Conservation (phyloP, 163 green algal species). For the Smithsoniella earleae region DNA sequence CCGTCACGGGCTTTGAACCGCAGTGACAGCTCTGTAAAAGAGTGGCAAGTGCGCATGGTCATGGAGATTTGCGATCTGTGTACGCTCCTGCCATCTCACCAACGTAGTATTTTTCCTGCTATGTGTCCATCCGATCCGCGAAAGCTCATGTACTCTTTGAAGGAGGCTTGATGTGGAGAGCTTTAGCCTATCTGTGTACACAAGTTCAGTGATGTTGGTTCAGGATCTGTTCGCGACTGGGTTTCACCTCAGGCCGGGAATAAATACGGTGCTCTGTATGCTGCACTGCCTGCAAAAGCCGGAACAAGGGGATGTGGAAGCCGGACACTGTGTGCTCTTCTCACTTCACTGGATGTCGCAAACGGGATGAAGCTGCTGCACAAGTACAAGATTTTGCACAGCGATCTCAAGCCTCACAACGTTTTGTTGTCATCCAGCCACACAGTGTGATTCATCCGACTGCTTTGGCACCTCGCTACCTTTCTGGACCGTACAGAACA, state of each 20-base stretch:
- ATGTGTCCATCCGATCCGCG: too few species aligned
- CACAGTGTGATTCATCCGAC: constrained; percentile 12
- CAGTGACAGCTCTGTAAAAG: constrained; percentile 5
- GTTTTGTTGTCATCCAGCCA: constrained; percentile 14
- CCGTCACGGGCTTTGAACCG: neutral
- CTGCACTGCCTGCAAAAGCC: constrained; percentile 26
- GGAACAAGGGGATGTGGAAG: constrained; percentile 17
- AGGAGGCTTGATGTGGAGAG: too few species aligned
- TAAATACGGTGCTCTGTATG: constrained; percentile 23
- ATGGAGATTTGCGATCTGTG: constrained; percentile 29
- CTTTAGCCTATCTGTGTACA: too few species aligned
- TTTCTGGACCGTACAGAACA: too few species aligned
- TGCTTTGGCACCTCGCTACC: too few species aligned
- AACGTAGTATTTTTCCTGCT: too few species aligned
- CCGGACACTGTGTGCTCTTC: constrained; percentile 10
- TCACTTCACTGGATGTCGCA: constrained; percentile 28
- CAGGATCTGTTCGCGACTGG: constrained; percentile 23
- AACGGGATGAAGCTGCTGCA: constrained; percentile 31
- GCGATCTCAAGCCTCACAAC: constrained; percentile 28
- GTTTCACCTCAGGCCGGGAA: constrained; percentile 15
- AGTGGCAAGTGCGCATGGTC: constrained; percentile 30
- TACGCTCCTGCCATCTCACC: constrained; percentile 8
- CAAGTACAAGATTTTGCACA: constrained; percentile 30
- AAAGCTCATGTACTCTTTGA: too few species aligned
- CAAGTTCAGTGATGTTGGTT: too few species aligned